phyloP scores from a whole-genome alignment of 768 basidiomycete genomes.

The Calvatia gigantea region DNA sequence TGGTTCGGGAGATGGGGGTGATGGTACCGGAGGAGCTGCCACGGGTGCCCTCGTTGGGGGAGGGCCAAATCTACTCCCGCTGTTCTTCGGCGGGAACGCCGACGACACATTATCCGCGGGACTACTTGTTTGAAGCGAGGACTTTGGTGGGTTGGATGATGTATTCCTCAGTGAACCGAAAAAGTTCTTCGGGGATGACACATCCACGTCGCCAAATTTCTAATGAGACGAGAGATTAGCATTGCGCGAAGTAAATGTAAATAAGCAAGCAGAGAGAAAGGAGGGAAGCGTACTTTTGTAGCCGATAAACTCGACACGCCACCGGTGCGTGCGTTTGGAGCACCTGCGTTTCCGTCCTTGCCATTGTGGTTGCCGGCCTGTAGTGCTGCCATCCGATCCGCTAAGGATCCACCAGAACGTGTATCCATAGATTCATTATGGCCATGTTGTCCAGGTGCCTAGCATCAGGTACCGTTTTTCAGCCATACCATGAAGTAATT shows the following conservation, averaged over 20 bases:
- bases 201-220: conserved; percentile 63
- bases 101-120: conserved; percentile 22
- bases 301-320: conserved; percentile 6
- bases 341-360: conserved; percentile 13
- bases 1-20: conserved; percentile 33
- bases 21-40: conserved; percentile 24
- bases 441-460: conserved; percentile 9
- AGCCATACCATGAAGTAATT: too few relatives aligned
- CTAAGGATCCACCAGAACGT: conserved; percentile 9
- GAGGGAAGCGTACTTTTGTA: conserved; percentile 4
- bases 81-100: conserved; percentile 42
- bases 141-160: conserved; percentile 7
- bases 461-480: neutral
- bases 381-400: conserved; percentile 15
- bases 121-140: neutral
- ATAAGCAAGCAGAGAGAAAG: neutral
- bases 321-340: conserved; percentile 15
- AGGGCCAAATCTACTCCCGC: conserved; percentile 36
- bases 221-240: conserved; percentile 18
- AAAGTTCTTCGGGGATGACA: conserved; percentile 45
- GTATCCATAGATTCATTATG: neutral
- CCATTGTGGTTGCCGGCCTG: conserved; percentile 2
- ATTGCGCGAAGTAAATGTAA: neutral
- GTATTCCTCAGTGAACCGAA: conserved; percentile 39
- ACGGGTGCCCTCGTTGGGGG: conserved; percentile 41